A percentile compares a stretch with the other conserved stretches of the same genome.
These are phyloP conservation scores for Streptanthus diversifolius DNA, from an alignment of 345 rosid species.

Conservation along the genomic window DNA sequence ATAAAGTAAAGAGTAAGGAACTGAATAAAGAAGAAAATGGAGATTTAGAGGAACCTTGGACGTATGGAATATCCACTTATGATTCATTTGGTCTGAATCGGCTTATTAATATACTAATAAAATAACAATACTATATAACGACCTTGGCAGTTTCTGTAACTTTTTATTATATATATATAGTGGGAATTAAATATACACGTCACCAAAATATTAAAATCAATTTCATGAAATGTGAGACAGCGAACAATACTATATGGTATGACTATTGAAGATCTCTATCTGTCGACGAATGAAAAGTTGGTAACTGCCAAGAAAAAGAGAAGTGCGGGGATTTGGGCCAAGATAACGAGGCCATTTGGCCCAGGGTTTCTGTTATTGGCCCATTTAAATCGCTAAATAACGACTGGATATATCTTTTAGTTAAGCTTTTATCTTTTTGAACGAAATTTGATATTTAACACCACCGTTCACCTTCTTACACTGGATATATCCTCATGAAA, in stretches of 20 bases:
- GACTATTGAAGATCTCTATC: no score
- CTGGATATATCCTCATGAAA: no score
- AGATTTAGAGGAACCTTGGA: constrained; percentile 31
- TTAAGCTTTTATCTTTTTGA: no score
- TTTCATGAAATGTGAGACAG: background rate
- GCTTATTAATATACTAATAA: background rate
- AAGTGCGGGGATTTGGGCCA: background rate
- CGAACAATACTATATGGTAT: background rate
- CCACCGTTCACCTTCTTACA: no score
- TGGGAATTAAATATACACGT: background rate
- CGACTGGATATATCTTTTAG: no score
- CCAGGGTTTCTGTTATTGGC: background rate
- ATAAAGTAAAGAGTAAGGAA: constrained; percentile 15
- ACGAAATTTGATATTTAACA: no score
- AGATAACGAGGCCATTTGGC: background rate
- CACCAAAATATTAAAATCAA: background rate
- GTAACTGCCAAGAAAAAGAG: background rate
- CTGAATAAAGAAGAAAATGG: constrained; percentile 1
- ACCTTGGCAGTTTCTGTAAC: background rate
- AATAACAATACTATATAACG: background rate
- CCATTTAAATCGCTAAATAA: background rate
- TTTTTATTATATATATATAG: background rate
- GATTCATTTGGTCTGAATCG: constrained; percentile 14
- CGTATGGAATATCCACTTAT: constrained; percentile 36
- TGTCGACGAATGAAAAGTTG: background rate